These are phyloP conservation scores for Oryza officinalis DNA, from an alignment of 176 grass and related monocot species.

Conservation along the genomic window DNA sequence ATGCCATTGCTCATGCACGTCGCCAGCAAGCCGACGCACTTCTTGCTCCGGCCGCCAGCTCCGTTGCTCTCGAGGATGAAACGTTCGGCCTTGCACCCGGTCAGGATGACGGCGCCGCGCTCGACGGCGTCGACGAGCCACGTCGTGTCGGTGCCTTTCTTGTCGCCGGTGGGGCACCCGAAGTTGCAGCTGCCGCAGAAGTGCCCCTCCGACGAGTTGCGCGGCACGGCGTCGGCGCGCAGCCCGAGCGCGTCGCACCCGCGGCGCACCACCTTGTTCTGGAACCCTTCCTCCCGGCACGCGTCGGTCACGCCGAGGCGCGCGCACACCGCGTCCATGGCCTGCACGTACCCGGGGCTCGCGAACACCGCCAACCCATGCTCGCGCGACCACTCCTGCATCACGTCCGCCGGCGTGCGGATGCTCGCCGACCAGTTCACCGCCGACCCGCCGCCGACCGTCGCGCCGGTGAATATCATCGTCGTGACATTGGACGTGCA, in stretches of 20 bases:
- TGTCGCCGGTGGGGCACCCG: constrained; percentile 71
- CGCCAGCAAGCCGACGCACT: constrained; percentile 62
- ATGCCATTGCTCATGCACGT: constrained; percentile 40
- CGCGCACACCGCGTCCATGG: constrained; percentile 73
- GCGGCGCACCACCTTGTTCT: constrained; percentile 73
- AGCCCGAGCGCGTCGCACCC: constrained; percentile 75
- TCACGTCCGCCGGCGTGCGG: constrained; percentile 61
- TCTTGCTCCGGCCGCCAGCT: constrained; percentile 32
- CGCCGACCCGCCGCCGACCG: constrained; percentile 85
- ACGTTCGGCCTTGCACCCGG: constrained; percentile 67
- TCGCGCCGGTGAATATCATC: constrained; percentile 65
- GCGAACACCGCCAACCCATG: constrained; percentile 55
- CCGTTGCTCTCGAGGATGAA: constrained; percentile 51
- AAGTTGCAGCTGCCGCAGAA: constrained; percentile 73
- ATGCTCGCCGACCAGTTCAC: constrained; percentile 98
- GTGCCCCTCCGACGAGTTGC: constrained; percentile 75
- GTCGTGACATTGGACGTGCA: constrained; percentile 53
- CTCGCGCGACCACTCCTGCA: constrained; percentile 67
- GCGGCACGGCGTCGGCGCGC: constrained; percentile 51
- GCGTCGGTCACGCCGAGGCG: constrained; percentile 57
- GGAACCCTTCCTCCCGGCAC: constrained; percentile 74
- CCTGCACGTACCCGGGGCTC: constrained; percentile 39
- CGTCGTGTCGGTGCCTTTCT: constrained; percentile 80
- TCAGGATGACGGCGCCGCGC: constrained; percentile 65
- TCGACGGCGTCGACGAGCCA: constrained; percentile 86